Conservation (phyloP, 768 basidiomycete species). For the Suillus occidentalis region DNA sequence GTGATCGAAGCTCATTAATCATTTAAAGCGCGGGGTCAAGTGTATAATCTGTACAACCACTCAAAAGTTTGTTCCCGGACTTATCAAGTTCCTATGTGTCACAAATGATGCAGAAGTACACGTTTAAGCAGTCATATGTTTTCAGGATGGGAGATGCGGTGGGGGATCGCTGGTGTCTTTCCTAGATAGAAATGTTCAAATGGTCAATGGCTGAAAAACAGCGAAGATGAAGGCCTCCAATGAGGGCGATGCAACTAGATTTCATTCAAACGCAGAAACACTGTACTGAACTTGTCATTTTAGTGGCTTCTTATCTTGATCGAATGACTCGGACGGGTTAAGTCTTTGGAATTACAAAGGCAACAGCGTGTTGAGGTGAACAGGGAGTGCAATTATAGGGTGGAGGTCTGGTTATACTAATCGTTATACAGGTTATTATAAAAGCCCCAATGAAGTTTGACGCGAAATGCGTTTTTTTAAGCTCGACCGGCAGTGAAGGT, state of each 20-base stretch:
- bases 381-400: background rate
- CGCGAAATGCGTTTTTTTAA: no score
- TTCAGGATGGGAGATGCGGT: no score
- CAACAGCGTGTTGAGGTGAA: background rate
- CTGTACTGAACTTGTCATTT: no score
- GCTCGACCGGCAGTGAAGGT: no score
- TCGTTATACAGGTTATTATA: background rate
- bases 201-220: no score
- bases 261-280: background rate
- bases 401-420: background rate
- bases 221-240: no score
- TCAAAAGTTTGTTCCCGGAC: background rate
- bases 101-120: background rate
- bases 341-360: background rate
- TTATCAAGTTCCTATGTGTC: background rate
- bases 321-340: background rate
- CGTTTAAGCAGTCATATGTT: background rate
- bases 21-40: background rate
- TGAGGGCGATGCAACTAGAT: background rate
- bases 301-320: background rate
- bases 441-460: no score
- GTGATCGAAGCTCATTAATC: background rate
- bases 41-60: background rate
- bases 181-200: no score
- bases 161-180: no score